phyloP scores from a whole-genome alignment of 306 rosid species.

The Dalbergia cultrata region DNA sequence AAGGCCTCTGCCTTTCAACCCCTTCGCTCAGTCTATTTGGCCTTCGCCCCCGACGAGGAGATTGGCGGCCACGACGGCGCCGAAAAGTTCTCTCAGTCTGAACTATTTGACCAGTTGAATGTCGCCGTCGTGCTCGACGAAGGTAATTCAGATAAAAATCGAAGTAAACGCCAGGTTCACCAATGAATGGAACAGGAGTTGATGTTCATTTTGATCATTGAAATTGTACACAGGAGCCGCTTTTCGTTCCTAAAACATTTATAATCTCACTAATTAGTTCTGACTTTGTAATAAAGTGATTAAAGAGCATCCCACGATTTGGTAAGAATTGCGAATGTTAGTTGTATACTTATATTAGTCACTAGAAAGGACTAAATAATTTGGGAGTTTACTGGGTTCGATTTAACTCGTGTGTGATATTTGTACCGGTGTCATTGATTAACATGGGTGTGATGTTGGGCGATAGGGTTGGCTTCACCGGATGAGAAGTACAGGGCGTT shows the following conservation, averaged over 20 bases:
- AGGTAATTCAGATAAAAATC: conserved; percentile 51
- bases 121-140: conserved; percentile 87
- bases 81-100: conserved; percentile 60
- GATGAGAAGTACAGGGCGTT: conserved; percentile 70
- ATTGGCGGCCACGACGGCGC: conserved; percentile 88
- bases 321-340: no score
- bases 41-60: conserved; percentile 91
- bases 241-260: no score
- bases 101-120: conserved; percentile 65
- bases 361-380: background rate
- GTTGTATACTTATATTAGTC: no score
- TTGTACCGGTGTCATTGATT: background rate
- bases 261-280: no score
- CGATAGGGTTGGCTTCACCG: conserved; percentile 80
- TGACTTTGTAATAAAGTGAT: no score
- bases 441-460: conserved; percentile 43
- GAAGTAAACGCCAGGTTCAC: no score
- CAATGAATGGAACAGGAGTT: no score
- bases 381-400: background rate
- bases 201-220: no score
- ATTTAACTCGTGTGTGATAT: no score
- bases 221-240: no score
- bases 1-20: conserved; percentile 67
- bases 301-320: no score
- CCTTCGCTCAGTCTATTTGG: conserved; percentile 62